Evolutionary conservation across 129 eudicot genomes (phyloP), one percentile per base, ranked within the genome.

Genomic region (Artemisia argyi): DNA sequence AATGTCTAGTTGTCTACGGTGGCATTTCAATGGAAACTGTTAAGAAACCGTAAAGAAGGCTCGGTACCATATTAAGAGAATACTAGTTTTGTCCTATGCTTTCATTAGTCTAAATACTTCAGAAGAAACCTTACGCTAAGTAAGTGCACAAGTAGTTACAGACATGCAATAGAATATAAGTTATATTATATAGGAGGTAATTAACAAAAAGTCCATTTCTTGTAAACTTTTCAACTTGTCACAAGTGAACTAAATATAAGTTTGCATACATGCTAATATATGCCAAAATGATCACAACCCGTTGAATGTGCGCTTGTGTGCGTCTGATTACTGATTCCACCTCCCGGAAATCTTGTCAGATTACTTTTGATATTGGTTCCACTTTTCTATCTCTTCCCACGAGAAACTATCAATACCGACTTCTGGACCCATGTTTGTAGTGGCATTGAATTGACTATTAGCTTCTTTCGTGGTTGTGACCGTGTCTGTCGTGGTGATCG

Each of bases 321-420:
- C 47, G 11, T 16, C 3, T 44, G 14, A 57, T 17, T 4, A 44
- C 26, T 20, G 46, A 26, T 7, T 28, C 65, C 47, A 64, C 56
- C 28, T 9, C 11, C 59, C 2, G 7, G 20, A 55, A 15, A 71
- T 71, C 22, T 42, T 12, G 44, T 58, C 7, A 16, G 1, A 20
- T 15, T 32, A 54, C 79, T 76, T 47, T 46, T 26, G 67, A 19
- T 67, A 15, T 19, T 13, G 74, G 17, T 76, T 76, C 80, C 74
- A 76, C 28, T 68, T 50, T 3, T 71, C 72, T 0, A 78, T 65
- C 51, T 78, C 73, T 56, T 59, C 73, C 73, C 73, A 58, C 1
- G 68, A 66, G 79, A 49, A 67, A 15, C 74, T 52, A 68, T 67
- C 74, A 7, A 58, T 47, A 18, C 69, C 80, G 46, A 7, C 53